Evolutionary conservation across 257 asterid species (phyloP), one percentile per base, ranked within the genome.

Genomic region (Solanum sitiens): DNA sequence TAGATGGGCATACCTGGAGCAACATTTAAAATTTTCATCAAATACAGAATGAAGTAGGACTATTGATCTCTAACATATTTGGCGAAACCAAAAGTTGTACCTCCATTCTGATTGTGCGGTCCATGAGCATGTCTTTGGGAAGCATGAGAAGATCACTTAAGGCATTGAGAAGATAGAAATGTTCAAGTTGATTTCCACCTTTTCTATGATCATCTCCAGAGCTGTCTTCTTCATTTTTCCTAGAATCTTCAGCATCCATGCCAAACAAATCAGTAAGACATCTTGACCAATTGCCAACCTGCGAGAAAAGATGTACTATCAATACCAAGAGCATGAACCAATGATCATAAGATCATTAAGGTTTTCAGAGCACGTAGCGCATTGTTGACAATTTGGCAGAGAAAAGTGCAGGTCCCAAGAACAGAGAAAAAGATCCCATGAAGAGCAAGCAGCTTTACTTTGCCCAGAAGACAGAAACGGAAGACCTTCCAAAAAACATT

Each of bases 111-210:
- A 97, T 88, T 30, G 94, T 75, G 76, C 93, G 91, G 87, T 97
- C 99, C 95, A 96, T 91, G 86, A 97, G 94, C 98, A 96, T 90
- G 90, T 97, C 99, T 90, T 97, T 97, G 13, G 99, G 99, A 88
- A 97, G 98, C 99, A 97, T 97, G 89, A 96, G 93, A 91, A 97
- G 98, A 91, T 95, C 99, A 87, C 99, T 94, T 91, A 95, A 89
- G 70, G 93, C 91, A 87, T 92, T 95, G 25, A 97, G 98, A 88
- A 97, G 99, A 71, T 90, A 90, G 90, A 97, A 97, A 88, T 90
- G 87, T 86, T 93, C 94, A 3, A 85, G 93, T 91, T 92, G 94
- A 80, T 91, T 90, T 14, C 88, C 88, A 72, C 74, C 87, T 77
- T 37, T 87, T 89, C 74, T 86, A 56, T 82, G 92, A 84, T 90